Conservation (phyloP, 805 yeast species). For the Komagataella populi region DNA sequence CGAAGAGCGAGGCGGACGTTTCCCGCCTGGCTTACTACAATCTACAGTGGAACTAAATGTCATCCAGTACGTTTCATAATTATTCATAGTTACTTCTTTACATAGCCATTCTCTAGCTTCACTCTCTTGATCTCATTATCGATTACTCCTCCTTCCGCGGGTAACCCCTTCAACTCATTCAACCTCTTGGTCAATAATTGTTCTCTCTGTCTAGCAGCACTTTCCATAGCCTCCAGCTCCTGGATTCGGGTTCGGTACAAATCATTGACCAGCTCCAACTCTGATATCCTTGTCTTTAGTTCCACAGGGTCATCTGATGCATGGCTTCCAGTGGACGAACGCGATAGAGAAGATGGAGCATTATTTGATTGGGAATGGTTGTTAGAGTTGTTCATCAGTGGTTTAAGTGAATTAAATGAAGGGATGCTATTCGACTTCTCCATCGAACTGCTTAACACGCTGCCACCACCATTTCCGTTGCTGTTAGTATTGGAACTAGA, state of each 20-base stretch:
- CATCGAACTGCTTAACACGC: conserved; percentile 4
- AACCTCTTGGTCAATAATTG: conserved; percentile 30
- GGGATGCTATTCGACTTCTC: conserved; percentile 12
- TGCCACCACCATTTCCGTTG: conserved; percentile 1
- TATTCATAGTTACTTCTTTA: not conserved
- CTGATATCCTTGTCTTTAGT: conserved; percentile 68
- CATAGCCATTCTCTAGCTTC: not conserved
- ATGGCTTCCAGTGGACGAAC: not conserved
- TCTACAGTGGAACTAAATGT: not conserved
- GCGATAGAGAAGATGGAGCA: not conserved
- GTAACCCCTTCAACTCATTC: conserved; percentile 22
- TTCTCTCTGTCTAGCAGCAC: conserved; percentile 38
- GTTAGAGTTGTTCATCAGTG: conserved; percentile 7
- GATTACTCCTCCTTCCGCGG: not conserved
- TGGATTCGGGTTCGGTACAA: conserved; percentile 69
- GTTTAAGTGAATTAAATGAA: conserved; percentile 11
- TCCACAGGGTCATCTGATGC: conserved; percentile 9
- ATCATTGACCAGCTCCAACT: conserved; percentile 84
- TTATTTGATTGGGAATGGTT: conserved; percentile 2
- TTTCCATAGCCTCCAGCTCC: conserved; percentile 66
- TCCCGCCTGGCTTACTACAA: not conserved
- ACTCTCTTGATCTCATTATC: not conserved
- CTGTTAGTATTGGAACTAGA: not conserved
- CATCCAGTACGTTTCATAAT: not conserved
- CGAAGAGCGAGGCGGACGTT: not conserved